Percentiles rank a stretch among this genome's conserved stretches.
These are phyloP conservation scores for Nothophaeocryptopus gaeumannii DNA, from an alignment of 2,329 filamentous ascomycete genomes.

Conservation along the genomic window DNA sequence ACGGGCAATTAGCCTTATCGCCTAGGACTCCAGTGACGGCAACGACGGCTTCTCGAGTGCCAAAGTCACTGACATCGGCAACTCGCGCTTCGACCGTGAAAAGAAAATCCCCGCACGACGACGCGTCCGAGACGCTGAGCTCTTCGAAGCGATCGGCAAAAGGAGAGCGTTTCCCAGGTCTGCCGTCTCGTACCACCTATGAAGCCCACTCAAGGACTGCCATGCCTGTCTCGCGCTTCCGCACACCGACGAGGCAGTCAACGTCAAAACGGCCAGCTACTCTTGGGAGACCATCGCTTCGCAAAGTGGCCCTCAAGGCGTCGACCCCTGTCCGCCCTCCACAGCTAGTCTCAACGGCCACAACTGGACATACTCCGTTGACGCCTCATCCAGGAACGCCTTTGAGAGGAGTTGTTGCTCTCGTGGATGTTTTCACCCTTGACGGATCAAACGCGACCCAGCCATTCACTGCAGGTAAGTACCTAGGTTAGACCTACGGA, in stretches of 20 bases:
- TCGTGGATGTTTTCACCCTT: conserved; percentile 38
- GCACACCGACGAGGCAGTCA: conserved; percentile 24
- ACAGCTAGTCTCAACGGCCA: conserved; percentile 27
- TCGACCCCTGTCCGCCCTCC: conserved; percentile 33
- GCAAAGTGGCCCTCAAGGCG: conserved; percentile 30
- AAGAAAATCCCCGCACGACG: no score
- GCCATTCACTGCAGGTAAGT: conserved; percentile 15
- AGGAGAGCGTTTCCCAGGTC: conserved; percentile 15
- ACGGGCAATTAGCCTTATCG: no score
- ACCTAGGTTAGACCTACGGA: no score
- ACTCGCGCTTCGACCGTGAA: no score
- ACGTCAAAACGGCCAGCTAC: conserved; percentile 29
- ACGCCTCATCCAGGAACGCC: conserved; percentile 38
- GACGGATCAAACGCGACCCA: conserved; percentile 36
- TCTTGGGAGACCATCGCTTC: conserved; percentile 29
- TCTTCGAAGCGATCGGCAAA: not conserved
- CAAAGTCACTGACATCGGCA: no score
- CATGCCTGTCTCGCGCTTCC: conserved; percentile 27
- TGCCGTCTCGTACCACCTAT: conserved; percentile 16
- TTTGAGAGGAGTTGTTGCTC: conserved; percentile 32
- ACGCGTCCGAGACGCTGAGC: no score
- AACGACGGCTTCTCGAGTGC: no score
- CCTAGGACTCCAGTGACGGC: no score
- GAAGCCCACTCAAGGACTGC: conserved; percentile 28
- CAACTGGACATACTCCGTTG: conserved; percentile 31